These are phyloP conservation scores for Potentilla sterilis DNA, from an alignment of 306 rosid genomes.

Conservation along the genomic window DNA sequence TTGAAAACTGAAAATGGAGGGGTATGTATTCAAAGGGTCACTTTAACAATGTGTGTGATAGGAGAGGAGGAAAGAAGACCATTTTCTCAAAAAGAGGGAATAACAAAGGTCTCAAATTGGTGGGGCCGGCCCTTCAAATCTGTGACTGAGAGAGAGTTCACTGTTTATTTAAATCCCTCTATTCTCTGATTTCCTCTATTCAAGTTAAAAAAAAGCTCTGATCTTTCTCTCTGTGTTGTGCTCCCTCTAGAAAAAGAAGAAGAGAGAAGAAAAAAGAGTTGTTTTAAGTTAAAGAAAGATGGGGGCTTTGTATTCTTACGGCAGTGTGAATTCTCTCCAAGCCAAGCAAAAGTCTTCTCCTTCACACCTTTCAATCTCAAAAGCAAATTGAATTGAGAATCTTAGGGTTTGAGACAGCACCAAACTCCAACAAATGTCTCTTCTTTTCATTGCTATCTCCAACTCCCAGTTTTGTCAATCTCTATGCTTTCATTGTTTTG, in stretches of 20 bases:
- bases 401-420: slow-evolving; percentile 73
- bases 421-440: slow-evolving; percentile 63
- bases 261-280: background rate
- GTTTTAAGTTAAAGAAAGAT: slow-evolving; percentile 36
- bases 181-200: slow-evolving; percentile 18
- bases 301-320: slow-evolving; percentile 58
- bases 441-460: slow-evolving; percentile 24
- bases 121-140: slow-evolving; percentile 73
- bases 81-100: slow-evolving; percentile 40
- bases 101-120: slow-evolving; percentile 72
- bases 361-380: slow-evolving; percentile 72
- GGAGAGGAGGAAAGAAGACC: background rate
- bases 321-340: slow-evolving; percentile 62
- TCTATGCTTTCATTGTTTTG: slow-evolving; percentile 17
- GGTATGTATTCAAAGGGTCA: slow-evolving; percentile 4
- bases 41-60: slow-evolving; percentile 5
- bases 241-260: slow-evolving; percentile 5
- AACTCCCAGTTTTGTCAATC: slow-evolving; percentile 31
- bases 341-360: slow-evolving; percentile 58
- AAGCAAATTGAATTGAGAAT: slow-evolving; percentile 58
- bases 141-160: no score
- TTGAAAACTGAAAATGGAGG: slow-evolving; percentile 1
- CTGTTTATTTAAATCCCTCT: slow-evolving; percentile 56
- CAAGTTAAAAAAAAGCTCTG: background rate
- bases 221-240: slow-evolving; percentile 19